These are phyloP conservation scores for Xylaria sp. DNA, from an alignment of 2,329 filamentous ascomycete species.

Conservation along the genomic window DNA sequence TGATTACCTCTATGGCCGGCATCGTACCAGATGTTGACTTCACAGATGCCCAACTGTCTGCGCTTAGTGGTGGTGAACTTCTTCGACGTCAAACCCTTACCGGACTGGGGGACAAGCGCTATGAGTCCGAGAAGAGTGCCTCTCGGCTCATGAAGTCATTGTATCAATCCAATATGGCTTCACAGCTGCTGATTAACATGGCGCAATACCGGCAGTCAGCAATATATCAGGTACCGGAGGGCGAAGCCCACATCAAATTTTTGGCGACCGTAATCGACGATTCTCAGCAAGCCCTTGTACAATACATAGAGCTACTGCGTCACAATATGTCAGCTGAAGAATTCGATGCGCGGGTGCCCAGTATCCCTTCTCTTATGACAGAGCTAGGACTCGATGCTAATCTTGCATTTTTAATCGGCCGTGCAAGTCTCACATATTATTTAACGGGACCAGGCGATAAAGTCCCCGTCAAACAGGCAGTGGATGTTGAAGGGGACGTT, in stretches of 20 bases:
- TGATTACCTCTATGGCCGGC: conserved; percentile 92
- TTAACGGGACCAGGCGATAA: conserved; percentile 59
- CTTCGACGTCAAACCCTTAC: conserved; percentile 84
- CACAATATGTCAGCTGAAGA: conserved; percentile 79
- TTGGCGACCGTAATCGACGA: conserved; percentile 90
- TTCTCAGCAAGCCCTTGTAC: conserved; percentile 83
- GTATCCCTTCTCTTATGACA: conserved; percentile 76
- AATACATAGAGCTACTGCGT: conserved; percentile 90
- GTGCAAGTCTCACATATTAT: conserved; percentile 76
- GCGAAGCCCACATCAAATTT: conserved; percentile 85
- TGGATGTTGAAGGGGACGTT: conserved; percentile 69
- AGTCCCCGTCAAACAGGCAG: conserved; percentile 45
- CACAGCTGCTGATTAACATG: conserved; percentile 87
- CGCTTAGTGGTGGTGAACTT: conserved; percentile 86
- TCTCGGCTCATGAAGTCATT: conserved; percentile 83
- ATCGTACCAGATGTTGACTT: conserved; percentile 88
- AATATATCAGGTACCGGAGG: conserved; percentile 77
- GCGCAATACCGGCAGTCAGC: conserved; percentile 91
- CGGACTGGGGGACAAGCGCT: conserved; percentile 83
- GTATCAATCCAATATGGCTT: conserved; percentile 79
- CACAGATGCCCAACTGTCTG: conserved; percentile 86
- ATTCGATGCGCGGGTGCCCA: conserved; percentile 83
- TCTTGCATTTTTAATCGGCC: conserved; percentile 85
- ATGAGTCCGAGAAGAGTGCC: conserved; percentile 78
- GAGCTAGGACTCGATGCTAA: conserved; percentile 83